Percentiles rank a stretch among this genome's conserved stretches.
Evolutionary conservation across 495 filamentous ascomycete species (phyloP).

Genomic region (Penicillium psychrofluorescens): DNA sequence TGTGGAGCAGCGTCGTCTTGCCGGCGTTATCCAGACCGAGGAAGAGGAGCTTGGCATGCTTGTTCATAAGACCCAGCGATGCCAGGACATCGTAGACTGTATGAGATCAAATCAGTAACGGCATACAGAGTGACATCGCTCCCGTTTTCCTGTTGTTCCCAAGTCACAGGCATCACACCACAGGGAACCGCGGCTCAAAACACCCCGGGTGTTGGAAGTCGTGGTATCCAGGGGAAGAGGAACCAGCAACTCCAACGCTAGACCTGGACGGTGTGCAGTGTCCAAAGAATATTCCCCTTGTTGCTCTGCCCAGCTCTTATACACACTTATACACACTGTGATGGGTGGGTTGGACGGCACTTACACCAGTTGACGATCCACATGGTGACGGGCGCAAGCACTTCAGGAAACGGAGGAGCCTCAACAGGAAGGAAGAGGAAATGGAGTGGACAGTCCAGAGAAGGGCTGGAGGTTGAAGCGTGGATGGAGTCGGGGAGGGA

Average conservation of each 20-base stretch:
- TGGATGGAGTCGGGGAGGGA: slow-evolving; percentile 16
- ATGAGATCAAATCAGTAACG: neutral
- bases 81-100: slow-evolving; percentile 90
- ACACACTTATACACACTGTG: too few relatives aligned
- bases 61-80: slow-evolving; percentile 86
- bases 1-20: slow-evolving; percentile 89
- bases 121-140: too few relatives aligned
- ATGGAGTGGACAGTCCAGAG: slow-evolving; percentile 3
- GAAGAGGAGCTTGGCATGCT: slow-evolving; percentile 91
- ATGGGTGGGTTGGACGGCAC: slow-evolving; percentile 19
- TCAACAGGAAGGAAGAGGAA: slow-evolving; percentile 2
- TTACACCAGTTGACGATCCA: slow-evolving; percentile 97
- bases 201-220: neutral
- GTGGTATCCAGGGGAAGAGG: neutral
- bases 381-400: slow-evolving; percentile 48
- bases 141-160: too few relatives aligned
- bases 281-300: too few relatives aligned
- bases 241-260: too few relatives aligned
- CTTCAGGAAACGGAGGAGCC: slow-evolving; percentile 4
- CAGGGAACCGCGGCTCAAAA: too few relatives aligned
- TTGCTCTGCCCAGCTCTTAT: too few relatives aligned
- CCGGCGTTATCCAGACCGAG: slow-evolving; percentile 96
- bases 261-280: too few relatives aligned
- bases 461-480: slow-evolving; percentile 3
- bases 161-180: too few relatives aligned